Conservation (phyloP, 352 stramenopile genomes). For the Albugo candida region DNA sequence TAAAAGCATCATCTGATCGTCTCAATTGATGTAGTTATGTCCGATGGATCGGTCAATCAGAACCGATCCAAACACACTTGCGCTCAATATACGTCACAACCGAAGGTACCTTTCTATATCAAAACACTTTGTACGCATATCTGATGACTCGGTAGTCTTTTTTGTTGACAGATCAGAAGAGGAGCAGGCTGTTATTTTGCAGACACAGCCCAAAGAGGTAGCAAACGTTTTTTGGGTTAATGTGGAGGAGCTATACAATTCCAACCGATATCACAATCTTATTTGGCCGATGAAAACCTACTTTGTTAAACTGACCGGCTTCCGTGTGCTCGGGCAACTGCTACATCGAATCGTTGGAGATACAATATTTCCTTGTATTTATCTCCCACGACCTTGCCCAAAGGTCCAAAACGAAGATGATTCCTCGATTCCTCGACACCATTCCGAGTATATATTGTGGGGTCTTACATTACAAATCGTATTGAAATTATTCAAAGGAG, state of each 20-base stretch:
- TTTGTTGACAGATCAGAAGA: slow-evolving; percentile 33
- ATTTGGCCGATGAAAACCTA: slow-evolving; percentile 39
- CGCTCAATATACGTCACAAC: slow-evolving; percentile 42
- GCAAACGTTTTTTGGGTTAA: slow-evolving; percentile 70
- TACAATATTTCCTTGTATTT: slow-evolving; percentile 48
- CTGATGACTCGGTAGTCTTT: slow-evolving; percentile 24
- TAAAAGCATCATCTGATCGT: not conserved
- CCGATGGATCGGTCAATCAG: slow-evolving; percentile 39
- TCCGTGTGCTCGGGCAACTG: slow-evolving; percentile 14
- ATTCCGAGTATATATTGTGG: slow-evolving; percentile 70
- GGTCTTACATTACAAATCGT: slow-evolving; percentile 59
- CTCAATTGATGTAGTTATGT: slow-evolving; percentile 19
- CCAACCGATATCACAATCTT: slow-evolving; percentile 28
- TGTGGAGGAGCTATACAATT: slow-evolving; percentile 49
- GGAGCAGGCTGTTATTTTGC: slow-evolving; percentile 21
- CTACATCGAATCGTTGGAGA: slow-evolving; percentile 23
- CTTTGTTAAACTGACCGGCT: slow-evolving; percentile 16
- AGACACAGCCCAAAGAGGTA: slow-evolving; percentile 46
- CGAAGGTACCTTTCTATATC: slow-evolving; percentile 27
- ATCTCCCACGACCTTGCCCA: slow-evolving; percentile 33
- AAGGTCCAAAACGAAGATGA: slow-evolving; percentile 21
- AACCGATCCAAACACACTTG: slow-evolving; percentile 36
- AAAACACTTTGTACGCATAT: not conserved
- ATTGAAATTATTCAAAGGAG: slow-evolving; percentile 23
- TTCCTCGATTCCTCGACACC: slow-evolving; percentile 13